Evolutionary conservation across 2,329 filamentous ascomycete genomes (phyloP).

Genomic region (Periconia digitata): DNA sequence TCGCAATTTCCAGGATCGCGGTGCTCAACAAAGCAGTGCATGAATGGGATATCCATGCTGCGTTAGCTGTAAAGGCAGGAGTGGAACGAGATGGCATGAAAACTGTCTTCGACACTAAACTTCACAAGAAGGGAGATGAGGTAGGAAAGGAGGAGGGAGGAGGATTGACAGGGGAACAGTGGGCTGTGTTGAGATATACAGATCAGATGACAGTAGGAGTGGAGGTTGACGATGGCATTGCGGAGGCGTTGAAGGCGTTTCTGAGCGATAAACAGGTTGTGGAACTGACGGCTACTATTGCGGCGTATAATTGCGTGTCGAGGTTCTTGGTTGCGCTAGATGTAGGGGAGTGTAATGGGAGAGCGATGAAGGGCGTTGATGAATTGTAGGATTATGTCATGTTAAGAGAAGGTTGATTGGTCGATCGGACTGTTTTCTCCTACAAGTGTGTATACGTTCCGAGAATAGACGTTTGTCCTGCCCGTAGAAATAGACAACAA

Average conservation of each 20-base stretch:
- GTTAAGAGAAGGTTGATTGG: not conserved
- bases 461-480: too few species aligned
- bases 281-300: constrained; percentile 77
- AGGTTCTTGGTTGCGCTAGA: constrained; percentile 81
- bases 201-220: constrained; percentile 83
- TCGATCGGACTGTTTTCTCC: not conserved
- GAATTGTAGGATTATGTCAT: too few species aligned
- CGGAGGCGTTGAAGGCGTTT: constrained; percentile 60
- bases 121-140: constrained; percentile 24
- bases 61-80: constrained; percentile 60
- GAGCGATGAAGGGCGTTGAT: constrained; percentile 30
- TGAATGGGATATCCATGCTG: constrained; percentile 80
- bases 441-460: too few species aligned
- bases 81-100: constrained; percentile 62
- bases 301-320: constrained; percentile 83
- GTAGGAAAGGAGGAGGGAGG: constrained; percentile 52
- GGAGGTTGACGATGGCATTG: constrained; percentile 68
- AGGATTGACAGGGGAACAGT: constrained; percentile 15
- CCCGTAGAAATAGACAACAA: not conserved
- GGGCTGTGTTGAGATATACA: constrained; percentile 68
- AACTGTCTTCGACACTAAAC: constrained; percentile 42
- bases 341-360: constrained; percentile 51
- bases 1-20: constrained; percentile 81
- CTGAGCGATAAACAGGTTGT: constrained; percentile 75
- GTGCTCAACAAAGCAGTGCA: constrained; percentile 81